phyloP scores from a whole-genome alignment of 345 rosid species.

The Salix brachista region DNA sequence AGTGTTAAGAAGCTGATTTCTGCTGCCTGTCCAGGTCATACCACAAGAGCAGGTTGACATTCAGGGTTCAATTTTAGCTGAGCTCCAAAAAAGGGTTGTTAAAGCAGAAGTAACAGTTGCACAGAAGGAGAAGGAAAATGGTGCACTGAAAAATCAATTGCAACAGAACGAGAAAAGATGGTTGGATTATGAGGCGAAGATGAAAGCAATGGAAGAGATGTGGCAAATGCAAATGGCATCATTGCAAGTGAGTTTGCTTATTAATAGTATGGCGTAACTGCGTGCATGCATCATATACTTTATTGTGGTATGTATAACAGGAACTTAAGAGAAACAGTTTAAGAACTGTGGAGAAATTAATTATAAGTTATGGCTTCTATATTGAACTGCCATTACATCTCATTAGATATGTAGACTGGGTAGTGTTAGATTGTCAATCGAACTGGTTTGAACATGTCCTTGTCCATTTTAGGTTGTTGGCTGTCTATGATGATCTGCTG shows the following conservation, averaged over 20 bases:
- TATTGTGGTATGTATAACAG: neutral
- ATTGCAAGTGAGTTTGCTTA: constrained; percentile 58
- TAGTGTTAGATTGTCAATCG: neutral
- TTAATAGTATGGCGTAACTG: neutral
- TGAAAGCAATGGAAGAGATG: constrained; percentile 93
- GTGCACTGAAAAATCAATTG: constrained; percentile 65
- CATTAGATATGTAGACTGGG: neutral
- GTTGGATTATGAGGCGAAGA: constrained; percentile 74
- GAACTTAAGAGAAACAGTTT: neutral
- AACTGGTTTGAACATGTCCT: neutral
- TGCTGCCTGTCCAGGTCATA: constrained; percentile 44
- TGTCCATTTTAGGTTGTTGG: neutral
- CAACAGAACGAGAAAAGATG: constrained; percentile 63
- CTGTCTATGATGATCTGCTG: neutral
- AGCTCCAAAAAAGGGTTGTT: constrained; percentile 64
- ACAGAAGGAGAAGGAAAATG: constrained; percentile 82
- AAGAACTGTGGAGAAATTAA: neutral
- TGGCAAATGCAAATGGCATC: constrained; percentile 93
- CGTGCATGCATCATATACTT: neutral
- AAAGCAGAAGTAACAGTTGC: constrained; percentile 65
- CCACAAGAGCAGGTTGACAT: constrained; percentile 52
- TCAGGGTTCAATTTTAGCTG: constrained; percentile 51
- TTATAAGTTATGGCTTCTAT: neutral
- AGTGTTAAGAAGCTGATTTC: constrained; percentile 6
- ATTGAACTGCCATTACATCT: neutral